Evolutionary conservation across 2,329 filamentous ascomycete species (phyloP), one percentile per base, ranked within the genome.

Genomic region (Aureobasidium sp.): DNA sequence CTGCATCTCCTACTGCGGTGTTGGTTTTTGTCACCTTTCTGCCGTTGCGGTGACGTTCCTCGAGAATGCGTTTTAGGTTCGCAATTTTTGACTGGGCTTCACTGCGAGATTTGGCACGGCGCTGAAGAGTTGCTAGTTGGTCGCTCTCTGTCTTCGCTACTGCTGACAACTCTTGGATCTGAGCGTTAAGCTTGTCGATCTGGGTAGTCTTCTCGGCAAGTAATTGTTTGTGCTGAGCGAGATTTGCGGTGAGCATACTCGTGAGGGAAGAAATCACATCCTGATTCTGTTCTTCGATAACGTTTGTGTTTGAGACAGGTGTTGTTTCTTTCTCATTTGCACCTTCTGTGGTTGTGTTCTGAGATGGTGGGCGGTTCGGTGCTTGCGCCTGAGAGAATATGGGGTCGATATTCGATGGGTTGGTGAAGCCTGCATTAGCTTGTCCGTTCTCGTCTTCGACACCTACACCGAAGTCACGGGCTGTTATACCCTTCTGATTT

Each of bases 401-500:
- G 27, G 39, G 66, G 56, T 55, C 64, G 50, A 64, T 63, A 64
- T 59, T 65, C 62, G 36, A 27, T 61, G 52, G 64, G 65, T 57
- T 71, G 69, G 53, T 70, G 66, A 59, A 67, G 67, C 26, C 65
- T 64, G 13, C 66, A 47, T 50, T 29, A 10, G 60, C 43, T 32
- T 65, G 65, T 24, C 68, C 69, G 32, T 67, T 66, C 9, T 81
- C 79, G 65, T 80, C 77, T 56, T 90, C 88, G 10, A 85, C 84
- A 5, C 91, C 91, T 32, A 97, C 90, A 9, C 93, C 93, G 77
- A 99, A 99, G 73, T 97, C 94, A n/a, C 92, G 81, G 0, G 94
- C 92, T 43, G 90, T 84, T 13, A 97, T 81, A 24, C 93, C 92
- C 48, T 92, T 92, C 53, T 92, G 86, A 70, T 99, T 99, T 6